Base-by-base conservation (phyloP, 2,329 filamentous ascomycete species). In the Thelonectria discophora region DNA sequence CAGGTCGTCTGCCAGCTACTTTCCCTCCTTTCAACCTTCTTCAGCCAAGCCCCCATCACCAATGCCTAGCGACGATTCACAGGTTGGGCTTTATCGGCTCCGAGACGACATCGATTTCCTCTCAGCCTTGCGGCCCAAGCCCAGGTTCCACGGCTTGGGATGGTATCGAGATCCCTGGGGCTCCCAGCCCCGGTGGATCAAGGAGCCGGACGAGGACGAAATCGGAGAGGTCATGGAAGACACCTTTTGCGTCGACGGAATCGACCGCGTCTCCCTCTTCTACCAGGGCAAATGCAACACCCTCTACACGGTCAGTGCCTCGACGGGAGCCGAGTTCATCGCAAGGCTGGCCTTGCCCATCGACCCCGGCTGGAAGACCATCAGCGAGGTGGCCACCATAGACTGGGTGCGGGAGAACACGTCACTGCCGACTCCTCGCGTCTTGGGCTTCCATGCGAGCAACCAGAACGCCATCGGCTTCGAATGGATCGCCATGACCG, bases 261-360 rank as follows among this genome's bases (percentile, higher is more conserved):
- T 21, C 27, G 55, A 47, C 47, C 47, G 8, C 8, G 39, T 56
- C 21, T 32, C 45, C 20, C 50, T 58, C 37, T 43, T 54, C 17
- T 24, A 34, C 7, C 12, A 27, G 7, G 59, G 59, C 2, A 4
- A 18, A 0, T 54, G 53, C 20, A 62, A 62, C 15, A 52, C 12
- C 9, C 1, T 58, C 5, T 58, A 56, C 24, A 15, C 45, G n/a
- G 15, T 62, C 17, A 47, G 13, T n/a, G 37, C 2, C 20, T 37
- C 13, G 10, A 13, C 13, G 27, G 34, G 18, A 13, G 54, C 12
- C n/a, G n/a, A n/a, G n/a, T 10, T 57, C 18, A 8, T 58, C n/a
- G 21, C 52, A 10, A 49, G 60, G 50, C 9, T 50, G 8, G 37
- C 55, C 5, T 39, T 63, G 12, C 60, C 60, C 4, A 46, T 63